A percentile compares a stretch with the other conserved stretches of the same genome.
Conservation (phyloP, 306 rosid genomes). For the Chamaecrista fasciculata region DNA sequence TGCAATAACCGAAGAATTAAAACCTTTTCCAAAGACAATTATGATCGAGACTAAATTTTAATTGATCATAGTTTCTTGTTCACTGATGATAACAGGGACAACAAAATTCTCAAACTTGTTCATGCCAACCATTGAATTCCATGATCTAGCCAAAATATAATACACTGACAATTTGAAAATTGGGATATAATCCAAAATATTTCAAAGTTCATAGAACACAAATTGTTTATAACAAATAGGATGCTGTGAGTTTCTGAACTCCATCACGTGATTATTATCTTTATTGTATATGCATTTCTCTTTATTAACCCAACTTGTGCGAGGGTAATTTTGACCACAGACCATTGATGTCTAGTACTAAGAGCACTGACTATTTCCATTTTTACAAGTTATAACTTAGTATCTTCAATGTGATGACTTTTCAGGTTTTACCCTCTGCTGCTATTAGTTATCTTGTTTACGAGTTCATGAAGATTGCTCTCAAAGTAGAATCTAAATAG, state of each 20-base stretch:
- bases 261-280: background rate
- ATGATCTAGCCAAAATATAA: background rate
- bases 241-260: background rate
- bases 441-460: constrained; percentile 87
- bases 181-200: constrained; percentile 13
- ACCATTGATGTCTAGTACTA: background rate
- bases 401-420: constrained; percentile 20
- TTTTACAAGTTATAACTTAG: constrained; percentile 16
- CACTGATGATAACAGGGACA: background rate
- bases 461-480: constrained; percentile 92
- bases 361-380: constrained; percentile 13
- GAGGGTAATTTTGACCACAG: constrained; percentile 24
- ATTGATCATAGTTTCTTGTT: background rate
- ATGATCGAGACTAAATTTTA: background rate
- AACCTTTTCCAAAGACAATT: background rate
- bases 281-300: background rate
- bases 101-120: background rate
- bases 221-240: background rate
- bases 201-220: background rate
- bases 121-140: constrained; percentile 12
- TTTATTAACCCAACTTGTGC: background rate
- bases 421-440: constrained; percentile 97
- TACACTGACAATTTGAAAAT: background rate
- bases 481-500: constrained; percentile 68
- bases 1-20: background rate